These are phyloP conservation scores for Dimocarpus longan DNA, from an alignment of 345 rosid genomes.

Conservation along the genomic window DNA sequence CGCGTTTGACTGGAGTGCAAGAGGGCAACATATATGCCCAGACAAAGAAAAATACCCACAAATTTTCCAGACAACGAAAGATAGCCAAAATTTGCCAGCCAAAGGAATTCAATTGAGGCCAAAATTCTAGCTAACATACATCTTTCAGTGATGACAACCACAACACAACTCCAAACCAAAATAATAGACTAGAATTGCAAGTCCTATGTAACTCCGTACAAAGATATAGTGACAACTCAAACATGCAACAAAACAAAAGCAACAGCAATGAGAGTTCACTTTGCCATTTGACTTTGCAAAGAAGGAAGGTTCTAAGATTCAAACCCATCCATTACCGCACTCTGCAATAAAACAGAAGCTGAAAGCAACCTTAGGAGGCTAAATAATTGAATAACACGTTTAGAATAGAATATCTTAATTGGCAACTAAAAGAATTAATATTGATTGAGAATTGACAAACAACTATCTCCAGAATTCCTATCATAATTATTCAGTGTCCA, in stretches of 20 bases:
- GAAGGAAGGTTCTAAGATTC: neutral
- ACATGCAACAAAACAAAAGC: neutral
- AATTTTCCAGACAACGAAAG: neutral
- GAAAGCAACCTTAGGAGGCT: no score
- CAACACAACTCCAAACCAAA: neutral
- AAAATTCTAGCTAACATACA: neutral
- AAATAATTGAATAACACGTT: no score
- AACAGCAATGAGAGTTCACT: neutral
- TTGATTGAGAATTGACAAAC: neutral
- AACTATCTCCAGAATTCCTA: neutral
- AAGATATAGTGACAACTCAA: neutral
- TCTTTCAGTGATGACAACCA: neutral
- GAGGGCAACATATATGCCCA: neutral
- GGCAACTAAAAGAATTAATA: neutral
- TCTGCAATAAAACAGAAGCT: no score
- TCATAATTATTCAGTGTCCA: neutral
- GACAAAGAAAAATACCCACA: neutral
- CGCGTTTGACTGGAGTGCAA: neutral
- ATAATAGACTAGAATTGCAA: neutral
- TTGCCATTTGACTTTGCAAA: neutral
- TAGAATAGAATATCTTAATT: neutral
- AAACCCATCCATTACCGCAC: neutral
- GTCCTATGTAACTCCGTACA: neutral
- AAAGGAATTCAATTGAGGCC: neutral
- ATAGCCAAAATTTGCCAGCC: neutral